phyloP scores from a whole-genome alignment of 352 stramenopile species.

The Globisporangium cederbergense region DNA sequence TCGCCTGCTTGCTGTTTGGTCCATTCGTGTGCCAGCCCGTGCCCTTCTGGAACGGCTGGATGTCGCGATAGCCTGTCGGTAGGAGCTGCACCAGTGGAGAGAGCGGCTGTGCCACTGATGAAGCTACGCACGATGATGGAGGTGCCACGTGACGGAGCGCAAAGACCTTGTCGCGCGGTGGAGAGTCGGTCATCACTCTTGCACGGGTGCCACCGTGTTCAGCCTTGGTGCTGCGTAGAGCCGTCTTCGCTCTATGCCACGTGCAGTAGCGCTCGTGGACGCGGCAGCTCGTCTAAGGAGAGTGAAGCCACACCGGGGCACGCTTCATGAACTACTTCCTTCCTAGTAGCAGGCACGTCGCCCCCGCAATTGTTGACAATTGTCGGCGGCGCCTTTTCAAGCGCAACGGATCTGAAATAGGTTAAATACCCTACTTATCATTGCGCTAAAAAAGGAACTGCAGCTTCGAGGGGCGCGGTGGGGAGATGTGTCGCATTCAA shows the following conservation, averaged over 20 bases:
- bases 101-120: slow-evolving; percentile 14
- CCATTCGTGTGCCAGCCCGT: slow-evolving; percentile 68
- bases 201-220: too few relatives aligned
- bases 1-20: slow-evolving; percentile 7
- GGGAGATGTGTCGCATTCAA: not conserved
- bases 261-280: too few relatives aligned
- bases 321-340: too few relatives aligned
- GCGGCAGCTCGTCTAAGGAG: not conserved
- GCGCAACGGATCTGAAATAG: too few relatives aligned
- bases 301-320: not conserved
- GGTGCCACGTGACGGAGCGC: slow-evolving; percentile 12
- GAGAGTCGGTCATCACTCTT: slow-evolving; percentile 11
- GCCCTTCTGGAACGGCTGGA: slow-evolving; percentile 67
- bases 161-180: slow-evolving; percentile 21
- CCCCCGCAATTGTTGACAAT: too few relatives aligned
- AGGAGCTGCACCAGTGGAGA: slow-evolving; percentile 61
- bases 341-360: too few relatives aligned
- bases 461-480: not conserved
- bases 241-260: too few relatives aligned
- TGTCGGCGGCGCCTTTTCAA: too few relatives aligned
- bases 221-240: too few relatives aligned
- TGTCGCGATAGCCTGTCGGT: slow-evolving; percentile 60
- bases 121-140: not conserved
- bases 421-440: too few relatives aligned
- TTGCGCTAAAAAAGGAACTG: too few relatives aligned